Evolutionary conservation across 2,329 filamentous ascomycete species (phyloP).

Genomic region (Xylariales sp.): DNA sequence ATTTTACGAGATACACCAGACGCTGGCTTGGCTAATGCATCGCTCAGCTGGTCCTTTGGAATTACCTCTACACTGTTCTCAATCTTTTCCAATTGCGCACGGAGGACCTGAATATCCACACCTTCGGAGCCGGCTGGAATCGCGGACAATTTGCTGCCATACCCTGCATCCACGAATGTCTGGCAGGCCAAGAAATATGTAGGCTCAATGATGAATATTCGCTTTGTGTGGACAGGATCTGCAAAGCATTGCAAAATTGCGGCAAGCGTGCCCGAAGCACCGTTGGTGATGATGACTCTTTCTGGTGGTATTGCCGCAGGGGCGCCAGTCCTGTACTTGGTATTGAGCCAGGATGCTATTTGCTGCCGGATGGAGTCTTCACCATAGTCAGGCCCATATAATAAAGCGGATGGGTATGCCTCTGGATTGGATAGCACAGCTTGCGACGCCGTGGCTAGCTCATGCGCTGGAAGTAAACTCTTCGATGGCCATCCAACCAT

Average conservation of each 20-base stretch:
- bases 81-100: conserved; percentile 14
- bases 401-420: too few relatives aligned
- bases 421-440: too few relatives aligned
- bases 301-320: conserved; percentile 34
- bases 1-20: conserved; percentile 41
- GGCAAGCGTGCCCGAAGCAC: conserved; percentile 61
- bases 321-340: not conserved
- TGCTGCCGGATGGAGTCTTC: not conserved
- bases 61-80: conserved; percentile 47
- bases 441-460: too few relatives aligned
- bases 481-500: too few relatives aligned
- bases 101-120: conserved; percentile 50
- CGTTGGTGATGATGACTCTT: conserved; percentile 59
- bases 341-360: not conserved
- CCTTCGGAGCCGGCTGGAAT: conserved; percentile 57
- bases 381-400: not conserved
- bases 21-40: too few relatives aligned
- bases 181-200: conserved; percentile 61
- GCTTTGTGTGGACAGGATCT: conserved; percentile 56
- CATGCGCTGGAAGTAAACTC: too few relatives aligned
- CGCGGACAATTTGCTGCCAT: conserved; percentile 48
- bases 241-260: conserved; percentile 59
- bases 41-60: too few relatives aligned
- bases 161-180: conserved; percentile 61
- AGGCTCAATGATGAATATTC: conserved; percentile 61